Base-by-base conservation (phyloP, 192 early-diverging fungal genomes). In the Coemansia sp. region DNA sequence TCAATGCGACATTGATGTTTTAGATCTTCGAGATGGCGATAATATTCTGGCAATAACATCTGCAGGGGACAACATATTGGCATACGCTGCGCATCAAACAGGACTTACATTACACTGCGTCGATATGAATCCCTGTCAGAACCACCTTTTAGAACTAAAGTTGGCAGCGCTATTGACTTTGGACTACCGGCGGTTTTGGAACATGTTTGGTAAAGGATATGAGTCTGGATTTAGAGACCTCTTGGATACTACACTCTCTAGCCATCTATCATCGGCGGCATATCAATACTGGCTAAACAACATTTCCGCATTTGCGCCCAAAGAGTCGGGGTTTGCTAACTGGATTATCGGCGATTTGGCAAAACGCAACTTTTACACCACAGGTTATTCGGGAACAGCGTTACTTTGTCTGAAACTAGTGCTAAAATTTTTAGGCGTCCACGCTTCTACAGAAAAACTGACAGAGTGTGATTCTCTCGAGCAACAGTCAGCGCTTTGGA, bases 61-160 rank as follows among this genome's bases (percentile, higher is more conserved):
- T 14, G 92, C 92, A 0, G 93, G 92, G 32, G 91, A 92, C 79
- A 93, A 95, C 64, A 89, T 88, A 17, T 78, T 93, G 18, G 91
- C 93, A 61, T 95, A 93, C 71, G 90, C 90, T 15, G 67, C 87
- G 17, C 86, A 94, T 67, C 90, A 88, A 43, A 77, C 84, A 17
- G 89, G 88, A 4, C 78, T 85, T 15, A 75, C 87, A 6, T 89
- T 95, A 37, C 91, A 95, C 76, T 91, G 90, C 71, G 87, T 93
- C 35, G 93, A 95, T 75, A 87, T 95, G 85, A 95, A 95, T 66
- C 93, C 93, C n/a, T 95, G 93, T 78, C 93, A 95, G 73, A 95
- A 95, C 81, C 89, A 95, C 72, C 81, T 95, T 63, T 86, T 95
- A 15, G 93, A 95, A 77, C 87, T 95, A 64, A 95, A 95, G 72